A percentile compares a stretch with the other conserved stretches of the same genome.
Conservation (phyloP, 257 asterid genomes). For the Scutellaria minor region DNA sequence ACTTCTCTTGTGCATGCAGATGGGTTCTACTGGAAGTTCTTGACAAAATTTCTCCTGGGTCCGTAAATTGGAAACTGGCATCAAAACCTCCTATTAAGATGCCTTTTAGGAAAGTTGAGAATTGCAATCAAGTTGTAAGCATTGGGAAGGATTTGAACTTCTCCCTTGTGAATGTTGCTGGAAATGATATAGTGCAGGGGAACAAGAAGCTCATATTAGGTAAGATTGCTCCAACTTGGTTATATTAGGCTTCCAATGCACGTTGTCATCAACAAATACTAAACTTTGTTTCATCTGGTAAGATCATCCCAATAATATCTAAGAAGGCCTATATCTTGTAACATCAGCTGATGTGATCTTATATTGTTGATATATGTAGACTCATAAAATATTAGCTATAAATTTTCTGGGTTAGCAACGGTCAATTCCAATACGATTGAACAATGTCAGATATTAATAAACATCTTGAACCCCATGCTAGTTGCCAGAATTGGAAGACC, state of each 20-base stretch:
- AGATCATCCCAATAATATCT: too few relatives aligned
- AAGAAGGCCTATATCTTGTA: too few relatives aligned
- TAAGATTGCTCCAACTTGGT: slow-evolving; percentile 33
- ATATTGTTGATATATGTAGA: too few relatives aligned
- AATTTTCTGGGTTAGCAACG: too few relatives aligned
- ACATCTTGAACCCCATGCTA: too few relatives aligned
- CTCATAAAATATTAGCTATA: too few relatives aligned
- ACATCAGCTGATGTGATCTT: too few relatives aligned
- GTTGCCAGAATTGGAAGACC: too few relatives aligned
- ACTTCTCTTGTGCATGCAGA: slow-evolving; percentile 47
- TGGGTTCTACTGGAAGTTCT: slow-evolving; percentile 82
- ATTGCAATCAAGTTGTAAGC: slow-evolving; percentile 85
- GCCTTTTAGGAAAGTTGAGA: slow-evolving; percentile 90
- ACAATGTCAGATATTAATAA: too few relatives aligned
- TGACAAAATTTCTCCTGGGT: slow-evolving; percentile 66
- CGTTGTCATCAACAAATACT: too few relatives aligned
- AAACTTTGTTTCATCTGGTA: too few relatives aligned
- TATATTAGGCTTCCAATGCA: neutral
- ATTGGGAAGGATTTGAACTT: slow-evolving; percentile 80
- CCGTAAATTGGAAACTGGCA: slow-evolving; percentile 84
- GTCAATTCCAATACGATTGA: too few relatives aligned
- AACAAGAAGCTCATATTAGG: slow-evolving; percentile 92
- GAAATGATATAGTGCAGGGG: slow-evolving; percentile 91
- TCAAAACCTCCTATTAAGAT: slow-evolving; percentile 87
- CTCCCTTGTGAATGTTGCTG: slow-evolving; percentile 92